Evolutionary conservation across 352 stramenopile species (phyloP), one percentile per base, ranked within the genome.

Genomic region (Phytophthora brassicae): DNA sequence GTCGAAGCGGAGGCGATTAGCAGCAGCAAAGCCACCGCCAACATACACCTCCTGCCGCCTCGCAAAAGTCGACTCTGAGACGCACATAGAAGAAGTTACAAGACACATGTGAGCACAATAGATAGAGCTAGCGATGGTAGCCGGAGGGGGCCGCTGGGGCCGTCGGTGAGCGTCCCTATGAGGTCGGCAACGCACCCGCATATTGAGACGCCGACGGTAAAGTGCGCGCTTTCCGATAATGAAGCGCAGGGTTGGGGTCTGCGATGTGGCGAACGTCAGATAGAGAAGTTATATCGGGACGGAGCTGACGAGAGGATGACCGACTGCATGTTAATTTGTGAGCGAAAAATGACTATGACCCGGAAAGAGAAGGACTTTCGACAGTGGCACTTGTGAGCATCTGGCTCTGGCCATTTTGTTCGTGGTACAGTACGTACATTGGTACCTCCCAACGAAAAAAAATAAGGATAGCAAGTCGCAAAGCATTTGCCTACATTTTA

Each of bases 31-130:
- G 47, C 58, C 19, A 57, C 44, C 20, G 66, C 56, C 44, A 52
- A 55, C 39, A 70, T 38, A 33, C 33, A 23, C 39, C 57, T 56
- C 53, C 52, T 17, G 42, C 62, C 56, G 42, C 57, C 53, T 64
- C 57, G 63, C 64, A 65, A 47, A 54, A 70, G 55, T 70, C 61
- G 66, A 64, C 62, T 61, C 66, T 74, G 23, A 42, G 19, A 49
- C 33, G 17, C 12, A 56, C 19, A 52, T 4, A 62, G 8, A 52
- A 20, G 26, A 12, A 39, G 26, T 11, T 17, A 55, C 50, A 38
- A 46, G 28, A 65, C 29, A 6, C 19, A 11, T 6, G 35, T 60
- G n/a, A 65, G 48, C 12, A 54, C 6, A 20, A 56, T 31, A 56
- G 26, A 6, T 6, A 31, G 39, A 39, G 17, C 17, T 55, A 66